Percentiles rank a stretch among this genome's conserved stretches.
phyloP scores from a whole-genome alignment of 2,329 filamentous ascomycete species.

The Trichoderma hamatum region DNA sequence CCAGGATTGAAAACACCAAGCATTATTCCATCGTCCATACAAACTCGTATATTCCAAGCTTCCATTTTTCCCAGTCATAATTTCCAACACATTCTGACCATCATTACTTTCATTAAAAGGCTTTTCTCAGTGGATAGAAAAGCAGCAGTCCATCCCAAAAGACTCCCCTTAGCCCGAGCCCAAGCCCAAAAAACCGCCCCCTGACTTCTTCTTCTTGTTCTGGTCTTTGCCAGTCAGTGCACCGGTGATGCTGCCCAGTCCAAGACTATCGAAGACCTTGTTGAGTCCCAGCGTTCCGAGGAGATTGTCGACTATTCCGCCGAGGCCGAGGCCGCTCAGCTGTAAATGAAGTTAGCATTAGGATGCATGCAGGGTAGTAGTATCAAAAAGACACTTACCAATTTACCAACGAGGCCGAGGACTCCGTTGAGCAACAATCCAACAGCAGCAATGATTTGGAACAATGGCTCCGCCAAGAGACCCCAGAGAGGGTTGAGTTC shows the following conservation, averaged over 20 bases:
- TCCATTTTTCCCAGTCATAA: background rate
- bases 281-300: conserved; percentile 76
- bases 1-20: background rate
- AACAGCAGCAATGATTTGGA: conserved; percentile 90
- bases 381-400: conserved; percentile 49
- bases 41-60: background rate
- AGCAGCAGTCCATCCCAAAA: background rate
- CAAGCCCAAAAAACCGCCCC: background rate
- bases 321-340: conserved; percentile 79
- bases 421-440: conserved; percentile 82
- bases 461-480: conserved; percentile 79
- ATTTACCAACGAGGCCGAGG: conserved; percentile 77
- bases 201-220: conserved; percentile 33
- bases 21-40: background rate
- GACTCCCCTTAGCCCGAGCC: background rate
- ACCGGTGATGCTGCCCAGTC: conserved; percentile 56
- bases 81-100: background rate
- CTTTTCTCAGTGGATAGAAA: background rate
- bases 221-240: conserved; percentile 51
- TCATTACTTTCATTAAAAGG: background rate
- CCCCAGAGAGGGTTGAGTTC: conserved; percentile 89
- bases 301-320: conserved; percentile 76
- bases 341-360: conserved; percentile 30
- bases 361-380: too few relatives aligned
- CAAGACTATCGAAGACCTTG: conserved; percentile 74